Evolutionary conservation across 495 filamentous ascomycete genomes (phyloP).

Genomic region (Penicillium odoratum): DNA sequence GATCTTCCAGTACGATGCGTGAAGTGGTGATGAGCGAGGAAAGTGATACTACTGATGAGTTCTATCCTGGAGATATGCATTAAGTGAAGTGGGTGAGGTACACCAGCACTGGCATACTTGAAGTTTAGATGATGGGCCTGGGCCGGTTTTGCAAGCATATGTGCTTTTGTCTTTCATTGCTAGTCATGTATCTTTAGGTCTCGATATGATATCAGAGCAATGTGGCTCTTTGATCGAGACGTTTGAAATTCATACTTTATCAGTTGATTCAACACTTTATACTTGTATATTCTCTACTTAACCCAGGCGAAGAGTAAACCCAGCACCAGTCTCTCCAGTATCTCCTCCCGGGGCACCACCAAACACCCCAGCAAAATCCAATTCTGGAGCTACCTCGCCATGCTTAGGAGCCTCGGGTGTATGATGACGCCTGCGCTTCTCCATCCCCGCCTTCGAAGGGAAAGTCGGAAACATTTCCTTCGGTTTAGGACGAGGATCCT

Average conservation of each 20-base stretch:
- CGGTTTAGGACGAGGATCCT: constrained; percentile 84
- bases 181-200: neutral
- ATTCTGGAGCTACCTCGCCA: constrained; percentile 65
- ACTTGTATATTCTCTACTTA: constrained; percentile 16
- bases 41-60: constrained; percentile 3
- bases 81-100: too few species aligned
- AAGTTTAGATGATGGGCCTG: too few species aligned
- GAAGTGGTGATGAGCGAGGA: constrained; percentile 7
- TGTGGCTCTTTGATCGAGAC: neutral
- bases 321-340: constrained; percentile 74
- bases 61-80: neutral
- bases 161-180: neutral
- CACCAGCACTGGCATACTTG: neutral
- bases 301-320: constrained; percentile 76
- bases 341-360: constrained; percentile 72
- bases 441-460: constrained; percentile 90
- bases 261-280: neutral
- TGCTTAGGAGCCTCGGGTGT: constrained; percentile 87
- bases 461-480: constrained; percentile 90
- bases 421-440: constrained; percentile 68
- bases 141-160: neutral
- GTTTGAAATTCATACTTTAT: neutral
- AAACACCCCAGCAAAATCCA: constrained; percentile 73
- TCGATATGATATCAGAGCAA: neutral
- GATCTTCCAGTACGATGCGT: neutral